Evolutionary conservation across 1,284 basidiomycete genomes (phyloP).

Genomic region (Moesziomyces parantarcticus): DNA sequence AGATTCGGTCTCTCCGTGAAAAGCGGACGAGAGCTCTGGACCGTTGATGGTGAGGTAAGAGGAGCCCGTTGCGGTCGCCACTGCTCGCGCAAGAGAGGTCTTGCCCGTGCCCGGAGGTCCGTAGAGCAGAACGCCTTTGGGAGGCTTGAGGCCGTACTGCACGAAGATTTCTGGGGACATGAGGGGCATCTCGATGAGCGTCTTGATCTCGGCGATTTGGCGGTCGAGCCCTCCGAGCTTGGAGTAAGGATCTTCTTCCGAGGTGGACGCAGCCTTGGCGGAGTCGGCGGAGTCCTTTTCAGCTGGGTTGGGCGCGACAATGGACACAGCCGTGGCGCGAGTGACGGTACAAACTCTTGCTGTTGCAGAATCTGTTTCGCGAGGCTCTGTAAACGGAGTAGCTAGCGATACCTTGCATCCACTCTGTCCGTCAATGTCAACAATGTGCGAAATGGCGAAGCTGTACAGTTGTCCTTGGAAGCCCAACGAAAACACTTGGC

Average conservation of each 20-base stretch:
- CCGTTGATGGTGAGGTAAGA: constrained; percentile 78
- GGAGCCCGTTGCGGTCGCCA: constrained; percentile 57
- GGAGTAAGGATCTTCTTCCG: constrained; percentile 70
- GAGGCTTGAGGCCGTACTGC: constrained; percentile 76
- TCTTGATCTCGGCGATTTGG: constrained; percentile 88
- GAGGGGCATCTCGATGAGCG: constrained; percentile 94
- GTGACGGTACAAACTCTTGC: constrained; percentile 50
- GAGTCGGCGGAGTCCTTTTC: constrained; percentile 22
- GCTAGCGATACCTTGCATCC: constrained; percentile 70
- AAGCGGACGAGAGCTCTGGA: constrained; percentile 91
- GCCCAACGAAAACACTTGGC: constrained; percentile 14
- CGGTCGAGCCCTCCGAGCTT: constrained; percentile 87
- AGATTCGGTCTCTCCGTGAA: constrained; percentile 95
- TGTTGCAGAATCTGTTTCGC: constrained; percentile 1
- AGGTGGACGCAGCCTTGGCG: not conserved
- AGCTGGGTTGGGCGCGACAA: constrained; percentile 59
- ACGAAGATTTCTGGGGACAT: constrained; percentile 88
- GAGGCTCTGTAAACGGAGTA: constrained; percentile 10
- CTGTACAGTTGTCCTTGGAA: constrained; percentile 23
- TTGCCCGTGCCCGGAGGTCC: constrained; percentile 68
- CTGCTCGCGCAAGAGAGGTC: constrained; percentile 64
- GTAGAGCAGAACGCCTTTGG: constrained; percentile 65
- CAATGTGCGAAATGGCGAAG: constrained; percentile 68
- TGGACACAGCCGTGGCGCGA: constrained; percentile 68
- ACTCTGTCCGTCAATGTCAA: constrained; percentile 78